Evolutionary conservation across 805 yeast genomes (phyloP).

Genomic region (Yueomyces sp.): DNA sequence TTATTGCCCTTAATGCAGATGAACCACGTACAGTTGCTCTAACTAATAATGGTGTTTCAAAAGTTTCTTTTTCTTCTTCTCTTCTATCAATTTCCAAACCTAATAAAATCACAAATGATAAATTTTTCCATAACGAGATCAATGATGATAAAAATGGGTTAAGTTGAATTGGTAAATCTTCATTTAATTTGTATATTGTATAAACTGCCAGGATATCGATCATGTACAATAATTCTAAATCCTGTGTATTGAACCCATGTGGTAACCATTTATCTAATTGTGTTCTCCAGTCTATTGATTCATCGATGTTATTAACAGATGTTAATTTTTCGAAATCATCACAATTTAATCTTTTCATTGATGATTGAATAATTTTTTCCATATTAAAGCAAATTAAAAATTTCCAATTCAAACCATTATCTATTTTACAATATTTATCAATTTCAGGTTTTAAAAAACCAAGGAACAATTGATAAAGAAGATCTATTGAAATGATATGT

Average conservation of each 20-base stretch:
- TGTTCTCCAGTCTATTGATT: constrained; percentile 15
- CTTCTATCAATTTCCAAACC: constrained; percentile 51
- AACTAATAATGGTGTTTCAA: constrained; percentile 32
- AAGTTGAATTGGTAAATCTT: constrained; percentile 22
- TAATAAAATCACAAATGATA: constrained; percentile 42
- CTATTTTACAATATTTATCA: constrained; percentile 1
- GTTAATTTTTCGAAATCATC: constrained; percentile 14
- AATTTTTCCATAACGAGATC: constrained; percentile 52
- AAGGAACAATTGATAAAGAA: constrained; percentile 38
- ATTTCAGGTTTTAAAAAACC: constrained; percentile 26
- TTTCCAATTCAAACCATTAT: constrained; percentile 12
- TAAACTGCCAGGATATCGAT: constrained; percentile 30
- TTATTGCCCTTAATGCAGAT: constrained; percentile 45
- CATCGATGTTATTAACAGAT: constrained; percentile 11
- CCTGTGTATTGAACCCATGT: constrained; percentile 24
- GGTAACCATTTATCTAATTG: constrained; percentile 27
- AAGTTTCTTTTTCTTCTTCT: constrained; percentile 28
- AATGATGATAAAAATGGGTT: constrained; percentile 53
- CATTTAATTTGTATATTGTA: constrained; percentile 32
- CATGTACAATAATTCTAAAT: constrained; percentile 34
- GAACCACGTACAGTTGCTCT: constrained; percentile 46
- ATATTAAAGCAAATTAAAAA: constrained; percentile 17
- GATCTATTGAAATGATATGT: constrained; percentile 39
- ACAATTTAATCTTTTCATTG: constrained; percentile 15
- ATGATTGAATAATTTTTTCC: constrained; percentile 15